A percentile compares a stretch with the other conserved stretches of the same genome.
Evolutionary conservation across 768 basidiomycete species (phyloP).

Genomic region (Phylloporus sp.): DNA sequence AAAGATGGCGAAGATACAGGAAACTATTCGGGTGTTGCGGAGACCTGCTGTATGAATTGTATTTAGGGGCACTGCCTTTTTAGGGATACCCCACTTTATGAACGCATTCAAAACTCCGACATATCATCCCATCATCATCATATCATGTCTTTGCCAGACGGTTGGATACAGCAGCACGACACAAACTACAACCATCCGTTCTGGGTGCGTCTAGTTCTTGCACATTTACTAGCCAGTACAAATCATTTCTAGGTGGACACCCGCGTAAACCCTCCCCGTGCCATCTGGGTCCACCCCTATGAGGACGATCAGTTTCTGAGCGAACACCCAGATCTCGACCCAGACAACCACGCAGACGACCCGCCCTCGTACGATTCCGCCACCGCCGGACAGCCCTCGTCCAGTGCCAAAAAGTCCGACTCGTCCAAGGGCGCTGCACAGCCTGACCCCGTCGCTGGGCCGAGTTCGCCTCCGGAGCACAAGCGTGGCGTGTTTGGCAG

Average conservation of each 20-base stretch:
- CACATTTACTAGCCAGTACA: not conserved
- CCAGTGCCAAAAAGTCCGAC: conserved; percentile 5
- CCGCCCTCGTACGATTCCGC: conserved; percentile 28
- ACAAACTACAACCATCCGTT: conserved; percentile 39
- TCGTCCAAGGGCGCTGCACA: not conserved
- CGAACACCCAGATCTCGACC: conserved; percentile 47
- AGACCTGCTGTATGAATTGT: conserved; percentile 8
- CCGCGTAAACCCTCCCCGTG: conserved; percentile 53
- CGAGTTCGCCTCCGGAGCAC: conserved; percentile 16
- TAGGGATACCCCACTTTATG: not conserved
- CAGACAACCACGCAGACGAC: conserved; percentile 27
- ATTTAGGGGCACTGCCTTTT: not conserved
- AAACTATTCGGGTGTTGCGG: conserved; percentile 41
- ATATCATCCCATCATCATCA: conserved; percentile 24
- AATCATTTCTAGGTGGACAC: conserved; percentile 55
- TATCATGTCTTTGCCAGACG: conserved; percentile 46
- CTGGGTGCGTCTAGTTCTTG: conserved; percentile 37
- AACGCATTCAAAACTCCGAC: not conserved
- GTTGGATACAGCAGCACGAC: conserved; percentile 55
- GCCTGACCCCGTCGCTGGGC: not conserved
- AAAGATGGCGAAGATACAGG: conserved; percentile 50
- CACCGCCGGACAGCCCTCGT: conserved; percentile 30
- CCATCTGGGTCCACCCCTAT: conserved; percentile 71
- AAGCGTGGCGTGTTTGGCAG: conserved; percentile 56
- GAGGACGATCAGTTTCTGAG: conserved; percentile 63